phyloP scores from a whole-genome alignment of 164 flowering plant genomes.

The Chimonanthus salicifolius region DNA sequence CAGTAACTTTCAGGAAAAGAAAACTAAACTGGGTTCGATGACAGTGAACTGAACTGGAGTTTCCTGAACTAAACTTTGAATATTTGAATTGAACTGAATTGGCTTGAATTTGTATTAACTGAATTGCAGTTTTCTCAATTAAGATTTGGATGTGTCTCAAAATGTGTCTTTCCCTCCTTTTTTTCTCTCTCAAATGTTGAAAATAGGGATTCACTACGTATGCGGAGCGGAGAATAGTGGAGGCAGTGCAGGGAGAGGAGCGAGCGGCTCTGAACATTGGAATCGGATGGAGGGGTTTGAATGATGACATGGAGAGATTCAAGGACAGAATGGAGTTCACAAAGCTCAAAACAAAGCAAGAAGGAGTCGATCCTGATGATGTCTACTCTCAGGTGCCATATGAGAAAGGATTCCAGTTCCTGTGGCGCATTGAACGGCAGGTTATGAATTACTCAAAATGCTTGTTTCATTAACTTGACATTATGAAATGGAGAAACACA shows the following conservation, averaged over 20 bases:
- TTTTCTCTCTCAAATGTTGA: background rate
- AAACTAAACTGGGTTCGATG: too few species aligned
- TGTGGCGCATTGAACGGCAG: conserved; percentile 95
- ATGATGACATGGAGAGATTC: conserved; percentile 74
- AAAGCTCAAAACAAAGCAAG: conserved; percentile 81
- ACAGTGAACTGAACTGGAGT: too few species aligned
- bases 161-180: background rate
- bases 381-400: conserved; percentile 85
- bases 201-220: conserved; percentile 88
- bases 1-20: too few species aligned
- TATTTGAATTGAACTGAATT: background rate
- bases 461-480: background rate
- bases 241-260: conserved; percentile 88
- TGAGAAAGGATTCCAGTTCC: conserved; percentile 96
- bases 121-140: background rate
- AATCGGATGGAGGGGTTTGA: conserved; percentile 88
- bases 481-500: background rate
- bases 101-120: background rate
- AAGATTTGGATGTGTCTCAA: background rate
- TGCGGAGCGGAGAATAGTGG: conserved; percentile 93
- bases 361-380: conserved; percentile 96
- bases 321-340: conserved; percentile 91
- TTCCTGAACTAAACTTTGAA: background rate
- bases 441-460: conserved; percentile 23
- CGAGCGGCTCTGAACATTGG: conserved; percentile 76